Evolutionary conservation across 2,329 filamentous ascomycete genomes (phyloP).

Genomic region (Trichoderma oligosporum): DNA sequence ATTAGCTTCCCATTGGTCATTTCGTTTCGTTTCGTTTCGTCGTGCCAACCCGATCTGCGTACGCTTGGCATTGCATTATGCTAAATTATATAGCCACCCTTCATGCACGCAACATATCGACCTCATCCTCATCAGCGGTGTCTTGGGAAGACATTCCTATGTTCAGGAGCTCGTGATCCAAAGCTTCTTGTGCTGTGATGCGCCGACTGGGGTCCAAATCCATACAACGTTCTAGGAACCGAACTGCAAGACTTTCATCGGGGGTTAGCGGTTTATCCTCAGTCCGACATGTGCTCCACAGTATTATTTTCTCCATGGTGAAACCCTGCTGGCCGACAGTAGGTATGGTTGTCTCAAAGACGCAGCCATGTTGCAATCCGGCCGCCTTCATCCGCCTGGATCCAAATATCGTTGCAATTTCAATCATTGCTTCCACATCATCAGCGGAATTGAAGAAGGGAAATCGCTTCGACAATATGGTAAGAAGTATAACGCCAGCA

Average conservation of each 20-base stretch:
- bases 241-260: constrained; percentile 69
- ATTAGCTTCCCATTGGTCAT: background rate
- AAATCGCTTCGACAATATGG: constrained; percentile 84
- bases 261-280: constrained; percentile 54
- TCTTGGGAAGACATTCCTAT: constrained; percentile 30
- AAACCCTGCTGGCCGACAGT: constrained; percentile 85
- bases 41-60: constrained; percentile 4
- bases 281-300: constrained; percentile 85
- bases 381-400: constrained; percentile 76
- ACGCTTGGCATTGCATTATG: constrained; percentile 6
- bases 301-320: constrained; percentile 84
- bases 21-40: background rate
- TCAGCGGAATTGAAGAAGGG: constrained; percentile 99
- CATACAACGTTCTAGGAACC: constrained; percentile 68
- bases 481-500: constrained; percentile 93
- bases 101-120: constrained; percentile 45
- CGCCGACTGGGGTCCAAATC: constrained; percentile 71
- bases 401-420: constrained; percentile 94
- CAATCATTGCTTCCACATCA: constrained; percentile 94
- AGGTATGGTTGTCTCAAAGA: constrained; percentile 89
- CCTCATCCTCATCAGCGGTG: constrained; percentile 50
- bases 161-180: constrained; percentile 67
- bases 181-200: constrained; percentile 70
- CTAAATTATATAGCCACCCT: background rate
- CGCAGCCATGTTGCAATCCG: constrained; percentile 79